Conservation (phyloP, 2,329 filamentous ascomycete genomes). For the Trichoderma sp. region DNA sequence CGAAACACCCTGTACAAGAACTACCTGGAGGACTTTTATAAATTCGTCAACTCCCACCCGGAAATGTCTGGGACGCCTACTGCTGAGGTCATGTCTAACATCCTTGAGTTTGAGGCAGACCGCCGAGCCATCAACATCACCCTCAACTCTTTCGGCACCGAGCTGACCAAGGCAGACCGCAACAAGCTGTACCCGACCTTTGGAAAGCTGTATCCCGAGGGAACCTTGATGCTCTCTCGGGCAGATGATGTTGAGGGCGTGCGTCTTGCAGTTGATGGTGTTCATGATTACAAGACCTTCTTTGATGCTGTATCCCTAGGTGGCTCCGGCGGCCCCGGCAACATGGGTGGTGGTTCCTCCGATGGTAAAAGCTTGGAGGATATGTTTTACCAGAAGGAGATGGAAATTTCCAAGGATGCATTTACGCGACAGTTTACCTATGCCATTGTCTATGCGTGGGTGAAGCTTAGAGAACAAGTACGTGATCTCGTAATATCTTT, state of each 20-base stretch:
- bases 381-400: conserved; percentile 98
- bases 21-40: conserved; percentile 96
- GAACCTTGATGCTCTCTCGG: conserved; percentile 89
- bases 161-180: conserved; percentile 88
- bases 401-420: conserved; percentile 93
- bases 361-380: conserved; percentile 93
- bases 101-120: conserved; percentile 95
- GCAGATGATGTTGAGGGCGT: conserved; percentile 96
- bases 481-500: conserved; percentile 35
- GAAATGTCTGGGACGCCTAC: conserved; percentile 89
- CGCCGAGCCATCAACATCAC: conserved; percentile 98
- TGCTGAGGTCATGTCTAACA: conserved; percentile 91
- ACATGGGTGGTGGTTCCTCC: conserved; percentile 76
- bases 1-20: conserved; percentile 99
- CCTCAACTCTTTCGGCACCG: conserved; percentile 96
- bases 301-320: conserved; percentile 88
- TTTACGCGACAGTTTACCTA: conserved; percentile 97
- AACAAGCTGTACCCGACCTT: conserved; percentile 96
- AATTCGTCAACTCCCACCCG: conserved; percentile 86
- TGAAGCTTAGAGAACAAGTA: conserved; percentile 96
- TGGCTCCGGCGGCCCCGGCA: conserved; percentile 71
- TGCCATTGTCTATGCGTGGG: conserved; percentile 95
- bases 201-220: conserved; percentile 89
- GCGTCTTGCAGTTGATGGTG: conserved; percentile 86
- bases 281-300: conserved; percentile 91